These are phyloP conservation scores for Sporothrix euskadiensis DNA, from an alignment of 2,329 filamentous ascomycete species.

Conservation along the genomic window DNA sequence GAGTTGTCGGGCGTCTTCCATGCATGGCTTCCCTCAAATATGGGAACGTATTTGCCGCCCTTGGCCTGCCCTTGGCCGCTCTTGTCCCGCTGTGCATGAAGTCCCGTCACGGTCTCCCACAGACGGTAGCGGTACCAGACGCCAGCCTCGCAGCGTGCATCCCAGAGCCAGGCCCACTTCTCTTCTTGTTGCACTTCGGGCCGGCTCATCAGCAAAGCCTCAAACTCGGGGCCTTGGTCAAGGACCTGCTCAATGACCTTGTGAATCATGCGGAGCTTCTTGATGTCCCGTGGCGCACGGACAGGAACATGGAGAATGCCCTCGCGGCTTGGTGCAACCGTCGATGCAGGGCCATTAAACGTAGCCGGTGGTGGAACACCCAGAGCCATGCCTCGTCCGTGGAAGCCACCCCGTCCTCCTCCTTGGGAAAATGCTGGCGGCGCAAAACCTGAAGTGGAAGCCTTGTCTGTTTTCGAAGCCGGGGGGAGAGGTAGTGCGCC, in stretches of 20 bases:
- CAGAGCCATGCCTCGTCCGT: background rate
- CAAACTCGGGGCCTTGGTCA: conserved; percentile 80
- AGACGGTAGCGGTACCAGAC: conserved; percentile 92
- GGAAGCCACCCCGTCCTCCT: conserved; percentile 30
- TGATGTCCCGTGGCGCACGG: conserved; percentile 73
- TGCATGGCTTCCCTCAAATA: conserved; percentile 74
- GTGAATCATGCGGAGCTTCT: conserved; percentile 80
- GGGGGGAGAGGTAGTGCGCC: conserved; percentile 29
- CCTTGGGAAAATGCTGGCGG: conserved; percentile 68
- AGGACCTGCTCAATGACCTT: conserved; percentile 80
- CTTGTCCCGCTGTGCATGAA: conserved; percentile 46
- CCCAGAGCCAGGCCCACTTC: conserved; percentile 93
- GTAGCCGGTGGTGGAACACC: conserved; percentile 67
- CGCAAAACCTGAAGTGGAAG: conserved; percentile 62
- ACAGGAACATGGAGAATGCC: conserved; percentile 68
- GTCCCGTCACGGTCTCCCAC: conserved; percentile 79
- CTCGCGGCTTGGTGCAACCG: conserved; percentile 43
- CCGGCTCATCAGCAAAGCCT: conserved; percentile 86
- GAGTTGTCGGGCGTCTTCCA: conserved; percentile 75
- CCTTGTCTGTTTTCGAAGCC: background rate
- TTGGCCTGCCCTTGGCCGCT: background rate
- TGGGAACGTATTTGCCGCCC: conserved; percentile 54
- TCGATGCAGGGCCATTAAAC: conserved; percentile 53
- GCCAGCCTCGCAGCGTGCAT: conserved; percentile 73
- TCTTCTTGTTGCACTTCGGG: conserved; percentile 81